A percentile compares a stretch with the other conserved stretches of the same genome.
Evolutionary conservation across 441 rosid species (phyloP).

Genomic region (Macaranga tanarius): DNA sequence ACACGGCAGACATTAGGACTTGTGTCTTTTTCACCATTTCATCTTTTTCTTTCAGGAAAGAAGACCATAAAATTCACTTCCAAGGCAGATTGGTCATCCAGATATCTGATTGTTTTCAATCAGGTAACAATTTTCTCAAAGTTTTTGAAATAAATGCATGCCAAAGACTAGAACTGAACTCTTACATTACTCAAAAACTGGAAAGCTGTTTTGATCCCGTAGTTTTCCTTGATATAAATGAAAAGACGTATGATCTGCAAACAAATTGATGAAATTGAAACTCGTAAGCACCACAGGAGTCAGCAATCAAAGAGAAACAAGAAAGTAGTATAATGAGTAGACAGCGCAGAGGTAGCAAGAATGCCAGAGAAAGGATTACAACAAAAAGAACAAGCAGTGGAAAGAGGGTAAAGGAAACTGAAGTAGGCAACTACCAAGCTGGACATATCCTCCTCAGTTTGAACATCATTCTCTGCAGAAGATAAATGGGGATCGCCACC

Average conservation of each 20-base stretch:
- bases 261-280: conserved; percentile 23
- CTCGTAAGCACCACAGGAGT: conserved; percentile 19
- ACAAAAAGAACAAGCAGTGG: background rate
- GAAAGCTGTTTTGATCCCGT: conserved; percentile 77
- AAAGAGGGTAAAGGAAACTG: conserved; percentile 14
- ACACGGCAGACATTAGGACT: background rate
- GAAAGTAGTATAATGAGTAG: conserved; percentile 8
- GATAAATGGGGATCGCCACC: conserved; percentile 52
- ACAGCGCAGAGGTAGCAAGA: background rate
- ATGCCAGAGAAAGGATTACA: background rate
- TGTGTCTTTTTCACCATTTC: too few relatives aligned
- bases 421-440: conserved; percentile 66
- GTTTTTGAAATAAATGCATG: background rate
- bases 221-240: conserved; percentile 80
- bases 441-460: conserved; percentile 73
- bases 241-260: conserved; percentile 92
- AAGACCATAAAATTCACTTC: background rate
- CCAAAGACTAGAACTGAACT: conserved; percentile 13
- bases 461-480: conserved; percentile 40
- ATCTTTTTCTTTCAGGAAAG: background rate
- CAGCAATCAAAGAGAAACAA: conserved; percentile 6
- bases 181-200: conserved; percentile 89
- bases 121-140: background rate
- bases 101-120: background rate
- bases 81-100: background rate